phyloP scores from a whole-genome alignment of 805 yeast species.

The Myxozyma monticola region DNA sequence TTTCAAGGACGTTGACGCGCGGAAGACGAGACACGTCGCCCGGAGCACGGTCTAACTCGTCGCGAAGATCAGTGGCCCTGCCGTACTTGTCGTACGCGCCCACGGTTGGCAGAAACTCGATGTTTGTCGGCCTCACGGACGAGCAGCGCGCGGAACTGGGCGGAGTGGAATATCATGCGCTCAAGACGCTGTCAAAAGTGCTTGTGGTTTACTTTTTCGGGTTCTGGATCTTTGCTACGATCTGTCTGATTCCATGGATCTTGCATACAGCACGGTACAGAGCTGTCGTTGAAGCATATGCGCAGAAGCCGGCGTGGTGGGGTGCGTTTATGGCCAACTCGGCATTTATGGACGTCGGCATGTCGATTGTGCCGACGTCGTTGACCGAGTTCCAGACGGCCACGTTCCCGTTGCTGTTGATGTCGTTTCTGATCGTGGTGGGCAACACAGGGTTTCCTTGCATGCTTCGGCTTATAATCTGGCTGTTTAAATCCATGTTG shows the following conservation, averaged over 20 bases:
- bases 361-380: slow-evolving; percentile 77
- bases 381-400: slow-evolving; percentile 66
- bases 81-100: slow-evolving; percentile 88
- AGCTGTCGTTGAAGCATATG: slow-evolving; percentile 50
- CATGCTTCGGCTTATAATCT: slow-evolving; percentile 72
- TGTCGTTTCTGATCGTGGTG: slow-evolving; percentile 71
- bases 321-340: slow-evolving; percentile 81
- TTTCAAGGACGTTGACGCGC: slow-evolving; percentile 22
- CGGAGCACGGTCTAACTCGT: slow-evolving; percentile 12
- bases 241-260: slow-evolving; percentile 54
- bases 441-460: slow-evolving; percentile 97
- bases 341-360: slow-evolving; percentile 82
- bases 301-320: slow-evolving; percentile 88
- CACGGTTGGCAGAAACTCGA: slow-evolving; percentile 88
- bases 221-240: slow-evolving; percentile 63
- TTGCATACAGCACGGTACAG: slow-evolving; percentile 46
- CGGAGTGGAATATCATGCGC: slow-evolving; percentile 93
- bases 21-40: slow-evolving; percentile 19
- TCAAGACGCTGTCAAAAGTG: slow-evolving; percentile 69
- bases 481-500: slow-evolving; percentile 70
- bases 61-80: slow-evolving; percentile 43
- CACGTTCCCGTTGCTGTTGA: slow-evolving; percentile 62
- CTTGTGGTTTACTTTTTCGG: slow-evolving; percentile 71
- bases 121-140: slow-evolving; percentile 77
- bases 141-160: slow-evolving; percentile 92